Conservation (phyloP, 345 rosid species). For the Adansonia digitata region DNA sequence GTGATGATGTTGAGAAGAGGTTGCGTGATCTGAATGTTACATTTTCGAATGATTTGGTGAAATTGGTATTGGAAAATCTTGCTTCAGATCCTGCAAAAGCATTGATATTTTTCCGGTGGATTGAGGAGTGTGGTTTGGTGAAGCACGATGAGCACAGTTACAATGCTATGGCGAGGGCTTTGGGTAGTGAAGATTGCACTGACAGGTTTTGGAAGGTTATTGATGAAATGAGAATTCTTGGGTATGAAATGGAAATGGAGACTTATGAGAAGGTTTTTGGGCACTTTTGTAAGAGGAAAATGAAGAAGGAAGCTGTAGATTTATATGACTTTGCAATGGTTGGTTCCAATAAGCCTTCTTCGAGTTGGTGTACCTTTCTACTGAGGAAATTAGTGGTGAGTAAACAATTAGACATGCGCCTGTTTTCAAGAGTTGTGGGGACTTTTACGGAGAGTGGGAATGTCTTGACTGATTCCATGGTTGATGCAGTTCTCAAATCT, state of each 20-base stretch:
- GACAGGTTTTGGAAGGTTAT: constrained; percentile 78
- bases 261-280: constrained; percentile 49
- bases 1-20: constrained; percentile 54
- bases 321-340: constrained; percentile 71
- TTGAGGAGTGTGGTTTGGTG: constrained; percentile 53
- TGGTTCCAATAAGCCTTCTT: constrained; percentile 55
- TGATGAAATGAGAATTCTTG: constrained; percentile 57
- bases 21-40: constrained; percentile 42
- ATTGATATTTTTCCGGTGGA: constrained; percentile 76
- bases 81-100: constrained; percentile 70
- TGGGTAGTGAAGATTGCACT: constrained; percentile 71
- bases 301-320: constrained; percentile 69
- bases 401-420: constrained; percentile 53
- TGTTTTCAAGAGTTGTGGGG: constrained; percentile 62
- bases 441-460: constrained; percentile 47
- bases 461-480: constrained; percentile 50
- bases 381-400: constrained; percentile 59
- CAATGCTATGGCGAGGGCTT: constrained; percentile 64
- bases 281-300: constrained; percentile 55
- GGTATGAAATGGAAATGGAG: constrained; percentile 60
- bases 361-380: constrained; percentile 43
- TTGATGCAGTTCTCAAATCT: constrained; percentile 64
- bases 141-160: constrained; percentile 58
- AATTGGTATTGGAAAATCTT: constrained; percentile 57
- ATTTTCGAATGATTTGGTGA: constrained; percentile 53